These are phyloP conservation scores for Lonicera japonica DNA, from an alignment of 129 eudicot species.

Conservation along the genomic window DNA sequence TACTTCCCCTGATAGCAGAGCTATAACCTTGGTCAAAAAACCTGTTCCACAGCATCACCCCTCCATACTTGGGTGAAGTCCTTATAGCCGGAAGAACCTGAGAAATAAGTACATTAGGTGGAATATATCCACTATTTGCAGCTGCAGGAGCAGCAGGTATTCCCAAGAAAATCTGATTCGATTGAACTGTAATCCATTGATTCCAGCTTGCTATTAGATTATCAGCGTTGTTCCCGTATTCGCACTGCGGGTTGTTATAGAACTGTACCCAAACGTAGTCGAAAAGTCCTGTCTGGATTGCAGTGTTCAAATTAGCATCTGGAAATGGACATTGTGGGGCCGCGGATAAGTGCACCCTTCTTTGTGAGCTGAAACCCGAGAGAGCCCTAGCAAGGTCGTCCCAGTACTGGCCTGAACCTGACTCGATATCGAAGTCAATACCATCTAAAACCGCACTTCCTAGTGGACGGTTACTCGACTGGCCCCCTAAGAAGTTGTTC, in stretches of 20 bases:
- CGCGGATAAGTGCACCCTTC: slow-evolving; percentile 55
- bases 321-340: slow-evolving; percentile 82
- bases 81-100: slow-evolving; percentile 56
- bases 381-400: slow-evolving; percentile 45
- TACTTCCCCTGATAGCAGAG: slow-evolving; percentile 33
- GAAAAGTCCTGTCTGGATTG: slow-evolving; percentile 39
- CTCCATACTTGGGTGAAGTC: slow-evolving; percentile 56
- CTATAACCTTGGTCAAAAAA: slow-evolving; percentile 44
- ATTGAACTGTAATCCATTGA: slow-evolving; percentile 37
- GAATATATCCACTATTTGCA: slow-evolving; percentile 46
- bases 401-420: slow-evolving; percentile 32
- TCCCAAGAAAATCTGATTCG: slow-evolving; percentile 53
- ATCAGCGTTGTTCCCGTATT: slow-evolving; percentile 29
- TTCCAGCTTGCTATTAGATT: slow-evolving; percentile 51
- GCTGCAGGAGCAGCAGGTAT: slow-evolving; percentile 52
- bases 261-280: slow-evolving; percentile 82
- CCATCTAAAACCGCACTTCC: slow-evolving; percentile 69
- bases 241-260: slow-evolving; percentile 54
- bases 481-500: slow-evolving; percentile 56
- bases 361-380: slow-evolving; percentile 22
- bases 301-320: slow-evolving; percentile 25
- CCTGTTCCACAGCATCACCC: slow-evolving; percentile 74
- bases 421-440: slow-evolving; percentile 63
- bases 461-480: slow-evolving; percentile 39
- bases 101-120: slow-evolving; percentile 41